Conservation (phyloP, 768 basidiomycete species). For the Boletus subparvulus region DNA sequence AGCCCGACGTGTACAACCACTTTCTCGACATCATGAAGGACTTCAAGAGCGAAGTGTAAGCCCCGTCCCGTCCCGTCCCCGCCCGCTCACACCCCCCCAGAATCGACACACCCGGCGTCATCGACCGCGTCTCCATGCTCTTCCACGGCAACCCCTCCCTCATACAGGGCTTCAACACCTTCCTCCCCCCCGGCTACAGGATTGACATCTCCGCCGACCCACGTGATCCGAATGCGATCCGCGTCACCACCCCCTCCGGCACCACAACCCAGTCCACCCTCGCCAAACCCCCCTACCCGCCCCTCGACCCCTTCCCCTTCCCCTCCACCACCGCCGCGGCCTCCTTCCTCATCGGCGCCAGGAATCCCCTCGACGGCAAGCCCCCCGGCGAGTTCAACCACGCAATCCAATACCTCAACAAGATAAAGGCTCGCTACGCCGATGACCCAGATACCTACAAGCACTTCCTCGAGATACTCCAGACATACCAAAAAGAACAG, state of each 20-base stretch:
- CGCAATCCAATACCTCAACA: constrained; percentile 97
- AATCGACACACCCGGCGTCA: constrained; percentile 97
- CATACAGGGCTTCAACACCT: constrained; percentile 98
- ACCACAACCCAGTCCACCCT: constrained; percentile 60
- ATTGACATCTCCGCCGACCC: constrained; percentile 83
- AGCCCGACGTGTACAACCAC: constrained; percentile 92
- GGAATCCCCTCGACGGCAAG: constrained; percentile 50
- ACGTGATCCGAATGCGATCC: constrained; percentile 68
- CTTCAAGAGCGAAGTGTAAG: constrained; percentile 93
- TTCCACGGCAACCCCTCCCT: constrained; percentile 89
- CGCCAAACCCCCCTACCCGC: constrained; percentile 13
- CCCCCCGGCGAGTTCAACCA: constrained; percentile 79
- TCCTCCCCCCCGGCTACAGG: constrained; percentile 90
- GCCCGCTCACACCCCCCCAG: constrained; percentile 45
- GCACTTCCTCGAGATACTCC: constrained; percentile 84
- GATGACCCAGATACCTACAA: constrained; percentile 93
- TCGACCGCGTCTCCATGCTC: constrained; percentile 88
- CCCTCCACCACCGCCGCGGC: constrained; percentile 55
- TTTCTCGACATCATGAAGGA: constrained; percentile 99
- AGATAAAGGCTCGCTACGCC: constrained; percentile 90
- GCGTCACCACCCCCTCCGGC: constrained; percentile 77
- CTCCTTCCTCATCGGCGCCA: constrained; percentile 59
- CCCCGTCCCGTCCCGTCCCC: constrained; percentile 13
- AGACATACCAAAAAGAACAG: constrained; percentile 85
- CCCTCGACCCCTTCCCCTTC: constrained; percentile 30